Evolutionary conservation across 768 basidiomycete genomes (phyloP), one percentile per base, ranked within the genome.

Genomic region (Xanthoconium purpureum): DNA sequence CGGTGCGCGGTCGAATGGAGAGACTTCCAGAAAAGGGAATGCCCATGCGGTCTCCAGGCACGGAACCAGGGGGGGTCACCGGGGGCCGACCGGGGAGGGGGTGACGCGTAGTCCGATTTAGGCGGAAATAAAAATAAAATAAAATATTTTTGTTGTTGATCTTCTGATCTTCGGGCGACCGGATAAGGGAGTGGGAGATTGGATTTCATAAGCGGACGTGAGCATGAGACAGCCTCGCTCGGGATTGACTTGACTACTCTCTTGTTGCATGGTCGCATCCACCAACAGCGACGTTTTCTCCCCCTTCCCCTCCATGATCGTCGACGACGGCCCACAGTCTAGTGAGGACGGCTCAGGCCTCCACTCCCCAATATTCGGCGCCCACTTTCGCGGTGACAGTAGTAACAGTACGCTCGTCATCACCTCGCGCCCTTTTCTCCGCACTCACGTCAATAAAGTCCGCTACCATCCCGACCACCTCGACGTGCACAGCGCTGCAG

Each of bases 291-390:
- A 83, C 72, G 74, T 82, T 48, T 85, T 80, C 67, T 75, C 83
- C 13, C 79, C 83, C 17, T 84, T 83, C 71, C 80, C 79, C 47
- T 73, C 76, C 54, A 77, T 80, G 70, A 74, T 78, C 57, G 71
- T 77, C 56, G 88, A 88, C 67, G 86, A 88, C 65, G 81, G 84
- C 38, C 79, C 80, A 43, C 85, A 84, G 72, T 87, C 85, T 24
- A 87, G 84, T 70, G 87, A 89, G 67, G 88, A 88, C 65, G 83
- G 85, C 66, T 89, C 88, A 50, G 87, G 85, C 57, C 73, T 89
- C 24, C 86, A 88, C 64, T 89, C 88, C 3, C 88, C 89, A 62
- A 79, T 84, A 50, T 85, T 86, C 72, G 76, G 75, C 54, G 69
- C 79, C 47, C 74, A 75, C 29, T 78, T 75, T 62, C 74, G 77